Conservation (phyloP, 2,329 filamentous ascomycete genomes). For the Pestalotiopsis sp. region DNA sequence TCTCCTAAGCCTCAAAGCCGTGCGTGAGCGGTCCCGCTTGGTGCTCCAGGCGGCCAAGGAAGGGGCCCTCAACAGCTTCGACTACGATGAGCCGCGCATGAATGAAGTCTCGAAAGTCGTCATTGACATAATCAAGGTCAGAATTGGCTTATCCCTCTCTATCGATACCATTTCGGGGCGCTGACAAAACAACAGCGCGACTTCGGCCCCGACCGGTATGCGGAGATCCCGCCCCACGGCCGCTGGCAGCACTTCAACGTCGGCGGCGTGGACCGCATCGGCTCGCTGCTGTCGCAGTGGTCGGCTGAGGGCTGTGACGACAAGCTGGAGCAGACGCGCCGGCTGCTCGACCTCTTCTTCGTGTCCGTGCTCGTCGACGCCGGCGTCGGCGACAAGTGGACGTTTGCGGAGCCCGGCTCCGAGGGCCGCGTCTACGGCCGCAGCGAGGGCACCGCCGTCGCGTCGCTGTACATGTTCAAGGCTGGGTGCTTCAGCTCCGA, state of each 20-base stretch:
- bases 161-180: not conserved
- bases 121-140: constrained; percentile 43
- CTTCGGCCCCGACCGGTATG: constrained; percentile 47
- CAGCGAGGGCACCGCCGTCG: constrained; percentile 81
- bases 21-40: constrained; percentile 36
- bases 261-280: constrained; percentile 53
- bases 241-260: constrained; percentile 68
- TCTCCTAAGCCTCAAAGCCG: constrained; percentile 37
- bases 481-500: not conserved
- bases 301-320: constrained; percentile 36
- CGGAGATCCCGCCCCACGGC: constrained; percentile 56
- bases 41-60: constrained; percentile 39
- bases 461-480: constrained; percentile 64
- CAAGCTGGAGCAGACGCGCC: constrained; percentile 49
- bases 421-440: constrained; percentile 74
- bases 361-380: constrained; percentile 62
- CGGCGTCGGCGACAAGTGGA: constrained; percentile 54
- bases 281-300: constrained; percentile 48
- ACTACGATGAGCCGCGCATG: constrained; percentile 41
- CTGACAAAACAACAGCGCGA: constrained; percentile 41
- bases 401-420: constrained; percentile 64
- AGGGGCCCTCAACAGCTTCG: constrained; percentile 43
- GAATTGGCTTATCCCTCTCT: not conserved
- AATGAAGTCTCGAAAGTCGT: constrained; percentile 45
- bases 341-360: constrained; percentile 64